Base-by-base conservation (phyloP, 495 filamentous ascomycete species). In the Cenococcum geophilum region DNA sequence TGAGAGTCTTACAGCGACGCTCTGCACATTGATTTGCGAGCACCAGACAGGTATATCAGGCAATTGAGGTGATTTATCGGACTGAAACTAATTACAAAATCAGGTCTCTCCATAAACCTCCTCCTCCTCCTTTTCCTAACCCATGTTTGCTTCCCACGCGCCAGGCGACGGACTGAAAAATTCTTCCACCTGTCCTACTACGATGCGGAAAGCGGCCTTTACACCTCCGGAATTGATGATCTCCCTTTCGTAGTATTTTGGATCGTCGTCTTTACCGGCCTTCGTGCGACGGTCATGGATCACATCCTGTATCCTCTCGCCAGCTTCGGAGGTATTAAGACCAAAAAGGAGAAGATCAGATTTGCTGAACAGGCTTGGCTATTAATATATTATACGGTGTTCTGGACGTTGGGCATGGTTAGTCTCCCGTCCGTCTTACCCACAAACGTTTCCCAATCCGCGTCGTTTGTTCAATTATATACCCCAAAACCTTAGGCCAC, bases 361-460 rank as follows among this genome's bases (percentile, higher is more conserved):
- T 89, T 97, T 74, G 88, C 90, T 52, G 93, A 98, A 73, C 93
- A 98, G 76, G 90, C 85, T 54, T 98, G 91, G 89, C 78, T 95
- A 69, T 71, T 89, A 25, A 67, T 92, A 36, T 97, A 97, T 76
- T 88, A 89, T 71, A 71, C 71, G 25, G 75, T 84, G 56, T 91
- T 90, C 71, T 97, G 90, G 86, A 74, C 83, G 4, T 74, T 92
- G 57, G 93, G 93, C 63, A 79, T 92, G 82, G 89, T 97, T 82
- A 56, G 89, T 81, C 42, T 52, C 49, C 21, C 1, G 43, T 20
- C 40, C 22, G 18, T 18, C 14, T 25, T 37, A 3, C 14, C n/a
- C 40, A n/a, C 5, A 34, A 22, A 25, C 49, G 49, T 4, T 53
- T 53, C 14, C 14, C 21, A 53, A 35, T 36, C 23, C 14, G 21